A percentile compares a stretch with the other conserved stretches of the same genome.
Evolutionary conservation across 2,329 filamentous ascomycete genomes (phyloP).

Genomic region (Ceratocystis papillata): DNA sequence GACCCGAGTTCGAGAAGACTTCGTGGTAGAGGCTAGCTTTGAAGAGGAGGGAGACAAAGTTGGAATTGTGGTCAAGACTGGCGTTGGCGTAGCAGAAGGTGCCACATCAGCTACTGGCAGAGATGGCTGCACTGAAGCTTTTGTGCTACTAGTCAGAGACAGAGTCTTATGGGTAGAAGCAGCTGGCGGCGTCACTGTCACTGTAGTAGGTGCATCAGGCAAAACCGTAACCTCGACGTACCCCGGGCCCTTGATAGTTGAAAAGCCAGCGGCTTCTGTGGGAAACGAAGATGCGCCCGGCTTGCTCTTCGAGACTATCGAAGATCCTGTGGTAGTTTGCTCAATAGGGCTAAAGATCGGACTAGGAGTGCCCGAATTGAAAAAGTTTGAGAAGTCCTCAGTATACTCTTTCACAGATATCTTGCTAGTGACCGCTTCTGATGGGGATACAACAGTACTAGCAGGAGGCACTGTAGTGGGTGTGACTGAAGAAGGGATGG

Average conservation of each 20-base stretch:
- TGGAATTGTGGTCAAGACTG: neutral
- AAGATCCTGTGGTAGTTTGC: neutral
- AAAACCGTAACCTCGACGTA: slow-evolving; percentile 11
- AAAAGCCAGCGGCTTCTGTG: neutral
- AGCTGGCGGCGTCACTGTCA: neutral
- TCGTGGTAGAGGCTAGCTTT: neutral
- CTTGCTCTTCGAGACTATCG: neutral
- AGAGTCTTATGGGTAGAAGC: neutral
- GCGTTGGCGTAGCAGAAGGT: neutral
- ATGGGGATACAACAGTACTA: neutral
- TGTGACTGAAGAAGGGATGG: neutral
- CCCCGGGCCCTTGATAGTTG: neutral
- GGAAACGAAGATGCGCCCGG: neutral
- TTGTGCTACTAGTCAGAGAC: neutral
- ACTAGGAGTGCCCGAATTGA: slow-evolving; percentile 21
- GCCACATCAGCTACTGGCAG: neutral
- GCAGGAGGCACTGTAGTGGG: neutral
- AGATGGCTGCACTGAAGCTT: neutral
- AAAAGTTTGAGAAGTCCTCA: slow-evolving; percentile 17
- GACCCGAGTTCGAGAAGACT: neutral
- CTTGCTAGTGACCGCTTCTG: neutral
- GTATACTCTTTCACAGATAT: neutral
- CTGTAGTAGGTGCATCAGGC: slow-evolving; percentile 10
- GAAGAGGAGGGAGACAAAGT: neutral
- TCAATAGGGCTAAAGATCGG: slow-evolving; percentile 19